A percentile compares a stretch with the other conserved stretches of the same genome.
These are phyloP conservation scores for Zygnema circumcarinatum DNA, from an alignment of 139 green algal species.

Conservation along the genomic window DNA sequence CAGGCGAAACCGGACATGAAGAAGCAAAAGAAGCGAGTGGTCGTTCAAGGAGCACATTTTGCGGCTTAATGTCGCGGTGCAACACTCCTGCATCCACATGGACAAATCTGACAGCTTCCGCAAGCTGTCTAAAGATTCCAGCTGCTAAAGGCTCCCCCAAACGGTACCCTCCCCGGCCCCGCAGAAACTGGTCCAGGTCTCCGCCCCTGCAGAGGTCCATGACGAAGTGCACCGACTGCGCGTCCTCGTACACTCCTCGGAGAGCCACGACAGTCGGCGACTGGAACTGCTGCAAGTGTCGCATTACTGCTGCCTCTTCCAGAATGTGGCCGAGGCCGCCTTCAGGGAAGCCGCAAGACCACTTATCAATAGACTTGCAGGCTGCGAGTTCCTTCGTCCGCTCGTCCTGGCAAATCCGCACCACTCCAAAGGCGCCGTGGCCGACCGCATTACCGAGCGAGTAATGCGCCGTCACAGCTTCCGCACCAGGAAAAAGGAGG, in stretches of 20 bases:
- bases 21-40: no score
- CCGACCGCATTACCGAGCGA: not conserved
- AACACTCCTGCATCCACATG: not conserved
- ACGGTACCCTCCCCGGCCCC: no score
- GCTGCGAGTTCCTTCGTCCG: not conserved
- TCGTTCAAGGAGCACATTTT: not conserved
- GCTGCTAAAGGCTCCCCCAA: not conserved
- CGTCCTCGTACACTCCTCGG: constrained; percentile 42
- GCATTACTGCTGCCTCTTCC: not conserved
- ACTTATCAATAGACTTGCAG: not conserved
- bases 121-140: not conserved
- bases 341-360: no score
- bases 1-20: no score
- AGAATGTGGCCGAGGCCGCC: not conserved
- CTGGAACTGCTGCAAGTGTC: not conserved
- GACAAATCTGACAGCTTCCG: not conserved
- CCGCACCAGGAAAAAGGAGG: not conserved
- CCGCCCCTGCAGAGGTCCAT: constrained; percentile 89
- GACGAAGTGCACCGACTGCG: constrained; percentile 53
- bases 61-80: not conserved
- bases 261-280: constrained; percentile 62
- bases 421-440: not conserved
- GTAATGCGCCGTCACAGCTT: not conserved
- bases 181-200: constrained; percentile 69
- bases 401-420: not conserved